Evolutionary conservation across 2,329 filamentous ascomycete genomes (phyloP).

Genomic region (Karstenula rhodostoma): DNA sequence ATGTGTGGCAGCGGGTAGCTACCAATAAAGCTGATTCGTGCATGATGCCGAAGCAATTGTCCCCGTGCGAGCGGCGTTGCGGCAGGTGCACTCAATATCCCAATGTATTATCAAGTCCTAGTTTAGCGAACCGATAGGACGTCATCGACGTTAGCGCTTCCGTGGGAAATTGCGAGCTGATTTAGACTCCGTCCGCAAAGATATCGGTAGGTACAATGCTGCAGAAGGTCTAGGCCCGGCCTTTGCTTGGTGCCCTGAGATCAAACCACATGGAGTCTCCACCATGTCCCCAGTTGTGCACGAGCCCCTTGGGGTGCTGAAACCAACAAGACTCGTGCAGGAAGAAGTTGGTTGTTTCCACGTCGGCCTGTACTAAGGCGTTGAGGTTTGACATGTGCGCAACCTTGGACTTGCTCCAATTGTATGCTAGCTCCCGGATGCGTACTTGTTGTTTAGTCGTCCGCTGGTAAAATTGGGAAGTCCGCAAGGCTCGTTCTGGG

Average conservation of each 20-base stretch:
- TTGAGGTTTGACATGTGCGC: not conserved
- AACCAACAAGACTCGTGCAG: conserved; percentile 12
- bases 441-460: not conserved
- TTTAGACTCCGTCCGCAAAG: not conserved
- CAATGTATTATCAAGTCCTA: too few relatives aligned
- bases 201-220: not conserved
- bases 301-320: not conserved
- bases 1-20: too few relatives aligned
- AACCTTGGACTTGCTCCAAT: conserved; percentile 11
- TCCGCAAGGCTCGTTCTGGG: not conserved
- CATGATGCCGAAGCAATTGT: too few relatives aligned
- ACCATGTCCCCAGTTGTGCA: conserved; percentile 17
- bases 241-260: not conserved
- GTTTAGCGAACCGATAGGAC: too few relatives aligned
- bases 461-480: not conserved
- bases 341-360: conserved; percentile 12
- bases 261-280: conserved; percentile 14
- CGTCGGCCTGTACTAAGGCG: conserved; percentile 5
- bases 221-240: not conserved
- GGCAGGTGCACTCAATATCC: too few relatives aligned
- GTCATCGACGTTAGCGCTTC: too few relatives aligned
- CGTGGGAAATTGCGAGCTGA: not conserved
- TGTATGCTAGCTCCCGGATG: conserved; percentile 11
- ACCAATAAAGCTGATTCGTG: too few relatives aligned
- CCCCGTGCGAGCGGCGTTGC: too few relatives aligned